Base-by-base conservation (phyloP, 768 basidiomycete species). In the Grammothele lineata region DNA sequence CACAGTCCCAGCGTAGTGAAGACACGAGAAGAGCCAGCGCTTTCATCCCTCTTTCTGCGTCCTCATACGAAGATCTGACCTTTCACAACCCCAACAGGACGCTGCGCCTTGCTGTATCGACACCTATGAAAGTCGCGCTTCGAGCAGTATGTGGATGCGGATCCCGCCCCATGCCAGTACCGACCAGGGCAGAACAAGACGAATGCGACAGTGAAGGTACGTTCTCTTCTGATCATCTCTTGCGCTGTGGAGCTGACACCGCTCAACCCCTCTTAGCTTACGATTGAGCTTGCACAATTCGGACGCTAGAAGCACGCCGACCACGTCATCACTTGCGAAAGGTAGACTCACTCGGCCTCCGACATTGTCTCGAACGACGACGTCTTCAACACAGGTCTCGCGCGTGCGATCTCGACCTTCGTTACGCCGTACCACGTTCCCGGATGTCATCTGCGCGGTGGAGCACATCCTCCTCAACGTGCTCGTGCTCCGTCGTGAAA, bases 191-290 rank as follows among this genome's bases (percentile, higher is more conserved):
- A 86, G 56, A 87, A 83, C 56, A 87, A 85, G 65, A 87, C 81
- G 32, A 91, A 91, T 54, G 86, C 88, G 1, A 85, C 81, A 5
- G 70, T 91, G 39, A 85, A 85, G 72, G 83, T 85, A 36, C 11
- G 66, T 55, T 8, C 37, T 22, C 18, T 39, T 38, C 33, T n/a
- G n/a, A n/a, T n/a, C n/a, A 40, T 37, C 25, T 36, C 21, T n/a
- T 25, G 12, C 25, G 4, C 9, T 8, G 11, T 21, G n/a, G 19
- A 24, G 38, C 11, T 37, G 27, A 37, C 34, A 26, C 34, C n/a
- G n/a, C n/a, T n/a, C n/a, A 25, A 30, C 14, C 27, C 27, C 8
- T 30, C 8, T 40, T 54, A 86, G 78, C 69, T 89, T 7, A 78
- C 83, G 4, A 72, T 87, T 26, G 72, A 75, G 54, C 66, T 82